Evolutionary conservation across 192 early-diverging fungal genomes (phyloP).

Genomic region (Geranomyces michiganensis): DNA sequence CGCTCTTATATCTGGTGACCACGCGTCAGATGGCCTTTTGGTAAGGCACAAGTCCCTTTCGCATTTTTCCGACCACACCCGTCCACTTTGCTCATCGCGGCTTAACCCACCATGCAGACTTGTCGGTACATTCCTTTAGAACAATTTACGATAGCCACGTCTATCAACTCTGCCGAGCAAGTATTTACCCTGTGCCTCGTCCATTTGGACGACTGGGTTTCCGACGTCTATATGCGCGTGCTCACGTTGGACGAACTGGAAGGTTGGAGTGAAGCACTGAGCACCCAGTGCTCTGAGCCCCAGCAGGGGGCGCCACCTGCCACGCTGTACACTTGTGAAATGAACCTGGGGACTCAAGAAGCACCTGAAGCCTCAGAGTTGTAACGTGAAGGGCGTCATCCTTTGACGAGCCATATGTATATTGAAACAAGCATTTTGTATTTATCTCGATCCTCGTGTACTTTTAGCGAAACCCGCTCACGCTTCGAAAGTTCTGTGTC

Average conservation of each 20-base stretch:
- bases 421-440: no score
- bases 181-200: background rate
- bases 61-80: no score
- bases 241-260: background rate
- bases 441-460: no score
- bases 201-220: background rate
- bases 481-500: constrained; percentile 13
- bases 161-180: background rate
- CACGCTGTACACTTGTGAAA: no score
- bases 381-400: no score
- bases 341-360: no score
- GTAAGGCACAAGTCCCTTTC: background rate
- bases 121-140: background rate
- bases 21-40: background rate
- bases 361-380: no score
- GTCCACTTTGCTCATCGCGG: no score
- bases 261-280: background rate
- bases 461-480: constrained; percentile 1
- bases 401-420: no score
- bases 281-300: background rate
- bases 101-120: background rate
- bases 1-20: background rate
- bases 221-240: background rate
- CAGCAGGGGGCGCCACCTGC: no score
- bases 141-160: background rate